These are phyloP conservation scores for Haplosporangium sp. DNA, from an alignment of 371 early-diverging fungal species.

Conservation along the genomic window DNA sequence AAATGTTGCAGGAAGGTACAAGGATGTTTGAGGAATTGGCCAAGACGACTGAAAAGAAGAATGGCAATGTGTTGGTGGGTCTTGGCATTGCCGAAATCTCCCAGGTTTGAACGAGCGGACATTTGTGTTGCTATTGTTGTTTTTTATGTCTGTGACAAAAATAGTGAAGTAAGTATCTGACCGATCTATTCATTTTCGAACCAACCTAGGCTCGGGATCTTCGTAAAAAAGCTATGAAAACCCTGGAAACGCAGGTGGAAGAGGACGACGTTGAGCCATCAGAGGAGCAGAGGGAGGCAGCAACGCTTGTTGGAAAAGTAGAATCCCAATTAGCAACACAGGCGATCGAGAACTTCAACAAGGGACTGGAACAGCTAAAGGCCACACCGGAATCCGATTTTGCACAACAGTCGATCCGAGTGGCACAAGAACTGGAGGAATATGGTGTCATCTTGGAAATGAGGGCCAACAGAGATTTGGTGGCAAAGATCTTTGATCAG, in stretches of 20 bases:
- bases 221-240: slow-evolving; percentile 28
- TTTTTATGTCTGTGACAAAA: not conserved
- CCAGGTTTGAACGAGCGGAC: slow-evolving; percentile 10
- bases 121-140: not conserved
- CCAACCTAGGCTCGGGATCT: slow-evolving; percentile 23
- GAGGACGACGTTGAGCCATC: slow-evolving; percentile 32
- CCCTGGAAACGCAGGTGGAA: slow-evolving; percentile 17
- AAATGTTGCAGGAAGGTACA: slow-evolving; percentile 43
- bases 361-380: slow-evolving; percentile 28
- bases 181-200: not conserved
- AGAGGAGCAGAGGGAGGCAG: slow-evolving; percentile 29
- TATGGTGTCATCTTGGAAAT: slow-evolving; percentile 38
- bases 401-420: slow-evolving; percentile 43
- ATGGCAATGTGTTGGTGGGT: slow-evolving; percentile 31
- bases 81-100: slow-evolving; percentile 44
- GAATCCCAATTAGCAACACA: slow-evolving; percentile 18
- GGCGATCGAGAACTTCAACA: slow-evolving; percentile 21
- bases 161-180: too few species aligned
- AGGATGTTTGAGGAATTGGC: slow-evolving; percentile 38
- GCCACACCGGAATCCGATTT: slow-evolving; percentile 13
- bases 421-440: slow-evolving; percentile 51
- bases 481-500: slow-evolving; percentile 21
- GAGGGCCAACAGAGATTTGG: slow-evolving; percentile 29
- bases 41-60: slow-evolving; percentile 12
- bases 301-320: slow-evolving; percentile 25